Evolutionary conservation across 2,329 filamentous ascomycete species (phyloP).

Genomic region (Colletotrichum falcatum): DNA sequence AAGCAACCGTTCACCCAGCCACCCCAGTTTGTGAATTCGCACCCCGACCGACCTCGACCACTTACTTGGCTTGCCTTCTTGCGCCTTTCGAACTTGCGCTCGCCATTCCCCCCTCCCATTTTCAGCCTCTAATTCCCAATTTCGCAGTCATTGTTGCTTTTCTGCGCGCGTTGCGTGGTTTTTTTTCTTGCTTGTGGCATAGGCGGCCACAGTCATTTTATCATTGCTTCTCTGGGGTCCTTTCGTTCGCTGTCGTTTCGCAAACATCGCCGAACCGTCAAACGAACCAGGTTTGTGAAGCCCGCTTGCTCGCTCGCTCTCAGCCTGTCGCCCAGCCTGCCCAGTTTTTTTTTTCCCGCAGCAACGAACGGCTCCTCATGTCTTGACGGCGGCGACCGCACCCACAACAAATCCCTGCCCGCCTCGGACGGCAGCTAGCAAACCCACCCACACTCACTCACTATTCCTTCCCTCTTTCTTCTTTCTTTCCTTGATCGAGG

Average conservation of each 20-base stretch:
- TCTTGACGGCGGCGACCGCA: constrained; percentile 39
- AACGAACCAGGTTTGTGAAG: constrained; percentile 22
- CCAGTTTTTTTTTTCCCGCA: constrained; percentile 37
- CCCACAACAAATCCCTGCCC: constrained; percentile 41
- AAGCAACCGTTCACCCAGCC: constrained; percentile 37
- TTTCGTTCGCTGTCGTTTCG: constrained; percentile 16
- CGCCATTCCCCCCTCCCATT: constrained; percentile 10
- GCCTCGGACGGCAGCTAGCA: constrained; percentile 33
- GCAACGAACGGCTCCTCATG: constrained; percentile 40
- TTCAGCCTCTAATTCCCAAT: constrained; percentile 12
- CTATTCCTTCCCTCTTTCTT: constrained; percentile 33
- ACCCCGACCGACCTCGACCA: constrained; percentile 18
- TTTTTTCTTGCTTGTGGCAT: constrained; percentile 23
- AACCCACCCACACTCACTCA: constrained; percentile 36
- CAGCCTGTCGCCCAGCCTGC: constrained; percentile 38
- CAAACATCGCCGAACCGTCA: constrained; percentile 34
- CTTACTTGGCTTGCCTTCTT: constrained; percentile 26
- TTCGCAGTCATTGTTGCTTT: constrained; percentile 28
- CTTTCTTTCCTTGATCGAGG: constrained; percentile 37
- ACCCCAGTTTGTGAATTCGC: constrained; percentile 38
- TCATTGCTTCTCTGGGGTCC: constrained; percentile 17
- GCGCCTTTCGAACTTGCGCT: constrained; percentile 23
- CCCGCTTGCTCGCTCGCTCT: not conserved
- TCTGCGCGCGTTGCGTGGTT: constrained; percentile 10
- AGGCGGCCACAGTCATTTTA: constrained; percentile 17